These are phyloP conservation scores for Chrysoporthe cubensis DNA, from an alignment of 2,329 filamentous ascomycete species.

Conservation along the genomic window DNA sequence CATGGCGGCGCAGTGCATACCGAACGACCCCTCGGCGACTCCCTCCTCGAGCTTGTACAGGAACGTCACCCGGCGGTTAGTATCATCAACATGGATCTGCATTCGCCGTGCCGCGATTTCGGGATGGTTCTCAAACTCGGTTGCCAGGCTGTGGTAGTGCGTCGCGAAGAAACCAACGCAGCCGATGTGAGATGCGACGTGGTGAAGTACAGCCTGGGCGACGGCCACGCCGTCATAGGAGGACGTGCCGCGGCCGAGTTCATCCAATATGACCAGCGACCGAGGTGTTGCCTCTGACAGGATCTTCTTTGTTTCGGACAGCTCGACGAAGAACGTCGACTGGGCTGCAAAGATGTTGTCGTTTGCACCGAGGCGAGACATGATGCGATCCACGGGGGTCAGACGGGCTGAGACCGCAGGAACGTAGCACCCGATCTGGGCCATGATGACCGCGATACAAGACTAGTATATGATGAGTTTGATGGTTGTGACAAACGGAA, in stretches of 20 bases:
- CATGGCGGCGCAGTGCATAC: slow-evolving; percentile 99
- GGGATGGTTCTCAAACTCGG: slow-evolving; percentile 87
- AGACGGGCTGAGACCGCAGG: slow-evolving; percentile 81
- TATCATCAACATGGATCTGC: slow-evolving; percentile 92
- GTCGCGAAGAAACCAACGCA: slow-evolving; percentile 97
- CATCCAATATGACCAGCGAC: slow-evolving; percentile 94
- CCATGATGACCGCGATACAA: slow-evolving; percentile 95
- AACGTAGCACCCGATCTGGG: slow-evolving; percentile 92
- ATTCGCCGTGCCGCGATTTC: slow-evolving; percentile 87
- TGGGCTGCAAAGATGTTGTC: slow-evolving; percentile 99
- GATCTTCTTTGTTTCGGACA: slow-evolving; percentile 98
- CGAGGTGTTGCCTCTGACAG: slow-evolving; percentile 90
- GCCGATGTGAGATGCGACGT: slow-evolving; percentile 89
- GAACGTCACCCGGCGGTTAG: slow-evolving; percentile 87
- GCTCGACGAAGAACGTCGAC: slow-evolving; percentile 96
- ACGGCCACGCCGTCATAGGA: slow-evolving; percentile 97
- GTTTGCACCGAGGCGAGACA: slow-evolving; percentile 96
- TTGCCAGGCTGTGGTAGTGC: slow-evolving; percentile 92
- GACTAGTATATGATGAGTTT: slow-evolving; percentile 58
- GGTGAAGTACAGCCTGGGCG: slow-evolving; percentile 95
- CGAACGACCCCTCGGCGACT: slow-evolving; percentile 94
- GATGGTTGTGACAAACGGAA: neutral
- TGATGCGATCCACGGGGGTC: slow-evolving; percentile 94
- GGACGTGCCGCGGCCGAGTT: slow-evolving; percentile 90
- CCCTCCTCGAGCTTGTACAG: slow-evolving; percentile 92